These are phyloP conservation scores for Geotrichum aggregatum DNA, from an alignment of 1,139 yeast genomes.

Conservation along the genomic window DNA sequence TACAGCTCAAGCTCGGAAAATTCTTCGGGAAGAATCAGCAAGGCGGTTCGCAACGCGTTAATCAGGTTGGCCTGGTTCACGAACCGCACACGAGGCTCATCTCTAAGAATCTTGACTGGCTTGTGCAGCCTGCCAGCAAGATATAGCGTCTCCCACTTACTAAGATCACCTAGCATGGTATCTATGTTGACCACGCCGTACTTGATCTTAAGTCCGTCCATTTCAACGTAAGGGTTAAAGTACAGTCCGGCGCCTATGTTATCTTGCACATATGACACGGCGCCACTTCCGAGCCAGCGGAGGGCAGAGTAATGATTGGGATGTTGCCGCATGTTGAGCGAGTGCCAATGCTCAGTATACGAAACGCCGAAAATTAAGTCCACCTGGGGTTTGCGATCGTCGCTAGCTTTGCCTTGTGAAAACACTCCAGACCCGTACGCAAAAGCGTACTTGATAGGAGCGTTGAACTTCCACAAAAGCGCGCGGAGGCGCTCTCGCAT, in stretches of 20 bases:
- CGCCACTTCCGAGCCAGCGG: conserved; percentile 55
- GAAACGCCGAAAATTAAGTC: conserved; percentile 86
- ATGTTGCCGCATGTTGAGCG: conserved; percentile 58
- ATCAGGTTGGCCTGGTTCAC: conserved; percentile 73
- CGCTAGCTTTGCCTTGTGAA: conserved; percentile 55
- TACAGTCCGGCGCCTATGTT: conserved; percentile 83
- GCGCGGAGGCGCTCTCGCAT: conserved; percentile 48
- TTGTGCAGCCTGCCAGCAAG: conserved; percentile 92
- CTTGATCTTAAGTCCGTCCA: conserved; percentile 63
- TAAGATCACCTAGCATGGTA: conserved; percentile 59
- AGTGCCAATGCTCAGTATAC: conserved; percentile 71
- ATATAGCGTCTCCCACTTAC: conserved; percentile 80
- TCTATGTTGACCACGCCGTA: conserved; percentile 78
- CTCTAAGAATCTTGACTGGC: conserved; percentile 75
- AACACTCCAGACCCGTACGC: conserved; percentile 97
- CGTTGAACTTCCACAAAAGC: conserved; percentile 55
- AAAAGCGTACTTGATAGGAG: conserved; percentile 70
- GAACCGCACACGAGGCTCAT: conserved; percentile 56
- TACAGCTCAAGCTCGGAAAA: conserved; percentile 66
- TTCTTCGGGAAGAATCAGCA: conserved; percentile 50
- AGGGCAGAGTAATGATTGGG: conserved; percentile 74
- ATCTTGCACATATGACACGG: conserved; percentile 58
- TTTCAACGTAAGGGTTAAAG: conserved; percentile 80
- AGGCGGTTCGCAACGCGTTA: conserved; percentile 73
- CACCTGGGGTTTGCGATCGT: conserved; percentile 56